Base-by-base conservation (phyloP, 2,329 filamentous ascomycete species). In the Verticillium dahliae region DNA sequence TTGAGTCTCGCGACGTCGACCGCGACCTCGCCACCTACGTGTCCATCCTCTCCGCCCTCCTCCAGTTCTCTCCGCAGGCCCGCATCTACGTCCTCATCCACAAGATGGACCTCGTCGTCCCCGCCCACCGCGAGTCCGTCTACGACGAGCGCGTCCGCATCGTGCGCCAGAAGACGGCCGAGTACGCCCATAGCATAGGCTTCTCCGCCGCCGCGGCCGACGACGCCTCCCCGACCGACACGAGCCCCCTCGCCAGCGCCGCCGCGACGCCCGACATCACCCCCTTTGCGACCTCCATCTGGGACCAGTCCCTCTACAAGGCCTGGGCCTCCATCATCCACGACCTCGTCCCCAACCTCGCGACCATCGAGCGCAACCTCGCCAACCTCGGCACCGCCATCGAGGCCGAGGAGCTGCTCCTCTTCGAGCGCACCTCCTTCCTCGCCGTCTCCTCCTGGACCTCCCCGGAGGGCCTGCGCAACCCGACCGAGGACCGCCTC, bases 311-410 rank as follows among this genome's bases (percentile, higher is more conserved):
- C 61, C 81, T 99, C 41, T 99, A 98, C 81, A 96, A 96, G 76
- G 95, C 95, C 1, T 99, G 95, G 95, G 95, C 95, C 0, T 91
- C 91, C 72, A 97, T 99, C 69, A 97, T 99, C 64, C 95, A 99
- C 80, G 93, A 94, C 72, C 83, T 99, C 56, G 95, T 98, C n/a
- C 95, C 95, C 3, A 98, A 98, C 70, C 85, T 97, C 1, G 81
- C 87, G 18, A 85, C 91, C 55, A 97, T 99, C 67, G 94, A 98
- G 76, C 85, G 85, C 22, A 91, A 98, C 73, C 84, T 99, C 10
- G 85, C 86, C 39, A 87, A 91, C 41, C 84, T 99, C 35, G 92
- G 93, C 6, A 85, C 90, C 50, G 87, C 95, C 58, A 92, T 97
- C 66, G 90, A 95, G 73, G 95, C 95, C 1, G 90, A 97, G 72